Evolutionary conservation across 2,329 filamentous ascomycete genomes (phyloP).

Genomic region (Aspergillus chevalieri): DNA sequence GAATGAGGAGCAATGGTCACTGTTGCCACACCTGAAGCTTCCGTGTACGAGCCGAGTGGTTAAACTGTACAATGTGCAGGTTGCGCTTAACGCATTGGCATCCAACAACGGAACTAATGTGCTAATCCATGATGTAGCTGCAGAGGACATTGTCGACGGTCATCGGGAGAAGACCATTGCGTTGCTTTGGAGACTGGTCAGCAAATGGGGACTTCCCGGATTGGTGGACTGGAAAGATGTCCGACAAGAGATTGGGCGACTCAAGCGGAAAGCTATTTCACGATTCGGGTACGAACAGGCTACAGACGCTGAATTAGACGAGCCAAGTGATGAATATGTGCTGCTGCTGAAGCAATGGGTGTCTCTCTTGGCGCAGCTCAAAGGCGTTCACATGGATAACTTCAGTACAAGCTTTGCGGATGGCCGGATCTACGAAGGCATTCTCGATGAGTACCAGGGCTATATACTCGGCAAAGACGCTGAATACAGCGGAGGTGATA

Average conservation of each 20-base stretch:
- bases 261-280: slow-evolving; percentile 25
- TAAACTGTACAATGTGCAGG: slow-evolving; percentile 55
- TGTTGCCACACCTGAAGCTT: slow-evolving; percentile 55
- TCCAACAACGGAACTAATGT: slow-evolving; percentile 36
- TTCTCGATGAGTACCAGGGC: slow-evolving; percentile 52
- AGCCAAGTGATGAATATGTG: slow-evolving; percentile 24
- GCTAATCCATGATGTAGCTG: slow-evolving; percentile 41
- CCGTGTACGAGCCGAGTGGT: slow-evolving; percentile 51
- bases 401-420: slow-evolving; percentile 55
- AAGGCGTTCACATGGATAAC: slow-evolving; percentile 46
- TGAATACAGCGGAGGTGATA: neutral
- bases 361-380: slow-evolving; percentile 42
- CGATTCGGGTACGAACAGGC: slow-evolving; percentile 12
- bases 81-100: slow-evolving; percentile 51
- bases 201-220: slow-evolving; percentile 48
- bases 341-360: slow-evolving; percentile 53
- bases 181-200: slow-evolving; percentile 55
- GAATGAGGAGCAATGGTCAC: slow-evolving; percentile 35
- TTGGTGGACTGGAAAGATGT: slow-evolving; percentile 54
- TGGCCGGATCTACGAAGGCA: slow-evolving; percentile 48
- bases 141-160: slow-evolving; percentile 58
- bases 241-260: slow-evolving; percentile 45
- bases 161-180: slow-evolving; percentile 59
- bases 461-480: slow-evolving; percentile 25
- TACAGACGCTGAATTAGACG: slow-evolving; percentile 17